Percentiles rank a stretch among this genome's conserved stretches.
These are phyloP conservation scores for Akanthomyces lecanii DNA, from an alignment of 2,329 filamentous ascomycete genomes.

Conservation along the genomic window DNA sequence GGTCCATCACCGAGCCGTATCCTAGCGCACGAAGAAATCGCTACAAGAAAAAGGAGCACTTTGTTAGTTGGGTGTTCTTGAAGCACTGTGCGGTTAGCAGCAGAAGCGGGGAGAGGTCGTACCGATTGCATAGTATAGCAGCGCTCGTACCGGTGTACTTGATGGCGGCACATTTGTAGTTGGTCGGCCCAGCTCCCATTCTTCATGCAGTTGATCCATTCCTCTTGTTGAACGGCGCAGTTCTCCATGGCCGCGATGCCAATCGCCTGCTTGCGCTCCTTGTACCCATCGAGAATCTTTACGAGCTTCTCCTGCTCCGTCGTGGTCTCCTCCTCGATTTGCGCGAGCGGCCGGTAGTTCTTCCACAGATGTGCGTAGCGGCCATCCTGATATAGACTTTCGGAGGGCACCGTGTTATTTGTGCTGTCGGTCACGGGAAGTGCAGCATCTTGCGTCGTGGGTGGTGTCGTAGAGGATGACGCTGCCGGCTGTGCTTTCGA, in stretches of 20 bases:
- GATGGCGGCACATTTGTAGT: slow-evolving; percentile 74
- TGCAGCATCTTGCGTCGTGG: slow-evolving; percentile 21
- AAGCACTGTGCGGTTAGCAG: not conserved
- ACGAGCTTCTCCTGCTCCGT: slow-evolving; percentile 75
- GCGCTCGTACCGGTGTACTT: slow-evolving; percentile 73
- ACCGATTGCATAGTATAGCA: slow-evolving; percentile 89
- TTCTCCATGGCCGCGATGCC: slow-evolving; percentile 86
- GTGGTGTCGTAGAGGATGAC: not conserved
- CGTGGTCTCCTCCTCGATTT: slow-evolving; percentile 65
- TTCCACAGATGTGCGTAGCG: slow-evolving; percentile 85
- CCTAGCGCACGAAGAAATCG: slow-evolving; percentile 88
- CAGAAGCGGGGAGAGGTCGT: slow-evolving; percentile 26
- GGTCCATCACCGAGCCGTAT: slow-evolving; percentile 67
- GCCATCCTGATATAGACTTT: slow-evolving; percentile 56
- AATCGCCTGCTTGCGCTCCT: slow-evolving; percentile 73
- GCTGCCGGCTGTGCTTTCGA: slow-evolving; percentile 22
- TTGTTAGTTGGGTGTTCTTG: not conserved
- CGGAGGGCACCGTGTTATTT: slow-evolving; percentile 38
- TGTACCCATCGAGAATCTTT: slow-evolving; percentile 78
- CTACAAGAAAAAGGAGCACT: slow-evolving; percentile 33
- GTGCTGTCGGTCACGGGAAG: slow-evolving; percentile 22
- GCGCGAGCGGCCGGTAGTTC: slow-evolving; percentile 70
- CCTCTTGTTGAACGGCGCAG: slow-evolving; percentile 81
- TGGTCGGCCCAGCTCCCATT: slow-evolving; percentile 63
- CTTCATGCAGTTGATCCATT: slow-evolving; percentile 77